Conservation (phyloP, 306 rosid species). For the Phaseolus lunatus region DNA sequence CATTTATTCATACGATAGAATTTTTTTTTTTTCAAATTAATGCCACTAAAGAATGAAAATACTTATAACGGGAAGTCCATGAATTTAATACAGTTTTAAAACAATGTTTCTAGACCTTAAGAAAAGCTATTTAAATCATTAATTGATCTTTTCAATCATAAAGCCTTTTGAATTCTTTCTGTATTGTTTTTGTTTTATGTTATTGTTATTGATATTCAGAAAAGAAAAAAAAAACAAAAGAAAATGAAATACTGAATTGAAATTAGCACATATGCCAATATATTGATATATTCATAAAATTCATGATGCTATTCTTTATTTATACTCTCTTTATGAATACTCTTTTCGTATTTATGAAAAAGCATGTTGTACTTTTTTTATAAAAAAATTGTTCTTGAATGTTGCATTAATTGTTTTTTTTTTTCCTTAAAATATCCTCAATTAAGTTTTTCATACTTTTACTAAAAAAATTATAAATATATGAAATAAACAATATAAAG, state of each 20-base stretch:
- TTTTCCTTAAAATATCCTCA: too few species aligned
- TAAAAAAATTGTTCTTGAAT: too few species aligned
- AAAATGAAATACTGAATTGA: neutral
- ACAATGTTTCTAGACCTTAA: neutral
- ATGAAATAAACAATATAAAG: too few species aligned
- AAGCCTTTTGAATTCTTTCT: neutral
- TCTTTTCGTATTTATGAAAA: too few species aligned
- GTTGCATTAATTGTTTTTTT: too few species aligned
- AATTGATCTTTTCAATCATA: slow-evolving; percentile 1
- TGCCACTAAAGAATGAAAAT: neutral
- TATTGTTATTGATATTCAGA: neutral
- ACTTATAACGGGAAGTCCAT: neutral
- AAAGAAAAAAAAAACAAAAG: neutral
- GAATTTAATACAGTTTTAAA: neutral
- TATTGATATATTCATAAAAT: neutral
- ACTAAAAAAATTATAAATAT: too few species aligned
- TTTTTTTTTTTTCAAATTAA: neutral
- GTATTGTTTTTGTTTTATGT: neutral
- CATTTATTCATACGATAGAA: neutral
- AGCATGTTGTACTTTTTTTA: too few species aligned
- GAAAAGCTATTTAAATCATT: neutral
- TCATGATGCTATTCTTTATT: neutral
- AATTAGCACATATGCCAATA: neutral
- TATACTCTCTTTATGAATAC: neutral
- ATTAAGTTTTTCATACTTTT: too few species aligned